Percentiles rank a stretch among this genome's conserved stretches.
These are phyloP conservation scores for Wickerhamomyces xylosicus DNA, from an alignment of 805 yeast species.

Conservation along the genomic window DNA sequence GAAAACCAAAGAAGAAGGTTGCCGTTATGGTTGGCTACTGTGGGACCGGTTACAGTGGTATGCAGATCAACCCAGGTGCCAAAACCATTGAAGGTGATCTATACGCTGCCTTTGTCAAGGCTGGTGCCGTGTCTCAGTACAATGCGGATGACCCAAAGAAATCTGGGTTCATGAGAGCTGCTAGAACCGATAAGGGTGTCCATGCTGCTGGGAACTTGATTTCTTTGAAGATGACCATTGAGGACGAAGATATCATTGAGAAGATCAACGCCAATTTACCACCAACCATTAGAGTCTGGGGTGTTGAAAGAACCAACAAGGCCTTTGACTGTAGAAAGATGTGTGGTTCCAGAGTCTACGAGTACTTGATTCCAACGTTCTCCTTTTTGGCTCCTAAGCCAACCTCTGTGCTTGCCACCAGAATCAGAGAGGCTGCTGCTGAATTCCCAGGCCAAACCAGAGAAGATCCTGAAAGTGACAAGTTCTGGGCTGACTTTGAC, in stretches of 20 bases:
- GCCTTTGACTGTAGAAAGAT: slow-evolving; percentile 90
- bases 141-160: slow-evolving; percentile 85
- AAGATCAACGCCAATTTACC: slow-evolving; percentile 74
- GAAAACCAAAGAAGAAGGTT: slow-evolving; percentile 81
- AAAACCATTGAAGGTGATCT: slow-evolving; percentile 87
- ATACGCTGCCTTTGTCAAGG: slow-evolving; percentile 70
- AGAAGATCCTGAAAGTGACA: slow-evolving; percentile 56
- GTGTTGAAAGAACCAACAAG: slow-evolving; percentile 78
- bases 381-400: slow-evolving; percentile 90
- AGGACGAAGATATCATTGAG: slow-evolving; percentile 56
- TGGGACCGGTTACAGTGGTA: slow-evolving; percentile 94
- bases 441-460: slow-evolving; percentile 51
- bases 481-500: slow-evolving; percentile 57
- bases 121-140: slow-evolving; percentile 83
- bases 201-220: slow-evolving; percentile 95
- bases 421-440: slow-evolving; percentile 40
- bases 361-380: slow-evolving; percentile 87
- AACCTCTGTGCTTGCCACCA: slow-evolving; percentile 48
- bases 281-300: slow-evolving; percentile 87
- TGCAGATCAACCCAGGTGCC: slow-evolving; percentile 85
- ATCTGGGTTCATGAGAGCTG: slow-evolving; percentile 78
- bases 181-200: slow-evolving; percentile 90
- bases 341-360: slow-evolving; percentile 95
- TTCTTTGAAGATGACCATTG: slow-evolving; percentile 73
- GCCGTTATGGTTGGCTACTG: slow-evolving; percentile 90